phyloP scores from a whole-genome alignment of 208 protist genomes.

The Leishmania martiniquensis region DNA sequence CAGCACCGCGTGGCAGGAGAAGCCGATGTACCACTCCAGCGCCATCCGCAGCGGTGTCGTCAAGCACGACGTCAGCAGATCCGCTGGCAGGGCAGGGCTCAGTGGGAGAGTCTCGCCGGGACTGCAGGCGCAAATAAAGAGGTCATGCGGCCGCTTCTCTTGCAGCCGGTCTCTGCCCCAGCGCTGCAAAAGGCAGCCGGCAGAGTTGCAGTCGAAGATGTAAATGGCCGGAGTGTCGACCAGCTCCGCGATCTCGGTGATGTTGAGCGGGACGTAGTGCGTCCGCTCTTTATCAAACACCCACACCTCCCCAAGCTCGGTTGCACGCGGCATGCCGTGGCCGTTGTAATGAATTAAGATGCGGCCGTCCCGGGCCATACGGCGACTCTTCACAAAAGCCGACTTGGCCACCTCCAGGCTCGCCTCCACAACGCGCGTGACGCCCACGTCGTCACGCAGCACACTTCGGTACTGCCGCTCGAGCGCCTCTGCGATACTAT shows the following conservation, averaged over 20 bases:
- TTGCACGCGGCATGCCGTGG: constrained; percentile 98
- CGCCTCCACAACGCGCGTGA: constrained; percentile 93
- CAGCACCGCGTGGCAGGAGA: constrained; percentile 77
- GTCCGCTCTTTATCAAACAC: constrained; percentile 98
- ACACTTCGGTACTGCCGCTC: constrained; percentile 94
- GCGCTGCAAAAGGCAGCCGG: constrained; percentile 84
- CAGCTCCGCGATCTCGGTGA: constrained; percentile 95
- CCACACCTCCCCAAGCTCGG: constrained; percentile 98
- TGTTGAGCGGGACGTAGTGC: constrained; percentile 98
- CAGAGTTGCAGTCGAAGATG: constrained; percentile 98
- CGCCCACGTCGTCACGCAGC: constrained; percentile 39
- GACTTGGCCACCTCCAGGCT: constrained; percentile 94
- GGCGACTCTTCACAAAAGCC: constrained; percentile 75
- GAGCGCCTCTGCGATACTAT: constrained; percentile 92
- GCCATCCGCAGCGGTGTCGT: constrained; percentile 98
- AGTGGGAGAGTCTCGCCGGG: constrained; percentile 96
- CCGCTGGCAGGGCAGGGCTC: constrained; percentile 97
- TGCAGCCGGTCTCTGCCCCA: constrained; percentile 81
- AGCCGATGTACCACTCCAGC: constrained; percentile 94
- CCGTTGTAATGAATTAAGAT: constrained; percentile 99
- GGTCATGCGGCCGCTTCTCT: constrained; percentile 85
- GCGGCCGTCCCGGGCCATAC: constrained; percentile 88
- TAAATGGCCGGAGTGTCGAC: constrained; percentile 95
- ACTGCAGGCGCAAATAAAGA: constrained; percentile 96
- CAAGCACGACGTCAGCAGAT: constrained; percentile 99